phyloP scores from a whole-genome alignment of 1,284 basidiomycete species.

The Cystobasidium slooffiae region DNA sequence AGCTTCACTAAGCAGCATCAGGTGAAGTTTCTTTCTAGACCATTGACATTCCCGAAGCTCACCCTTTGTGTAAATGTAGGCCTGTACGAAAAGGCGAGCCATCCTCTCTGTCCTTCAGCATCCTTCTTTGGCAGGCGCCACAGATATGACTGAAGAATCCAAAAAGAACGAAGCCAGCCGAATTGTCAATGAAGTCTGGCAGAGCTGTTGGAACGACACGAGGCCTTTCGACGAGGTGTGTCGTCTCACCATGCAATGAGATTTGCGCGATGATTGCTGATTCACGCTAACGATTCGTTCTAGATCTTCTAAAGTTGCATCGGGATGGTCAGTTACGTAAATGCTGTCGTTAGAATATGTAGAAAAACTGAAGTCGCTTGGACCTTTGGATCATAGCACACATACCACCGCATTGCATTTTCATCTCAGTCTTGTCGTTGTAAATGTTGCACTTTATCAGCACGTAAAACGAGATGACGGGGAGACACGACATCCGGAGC shows the following conservation, averaged over 20 bases:
- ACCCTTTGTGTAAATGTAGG: constrained; percentile 60
- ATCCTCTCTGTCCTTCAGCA: constrained; percentile 70
- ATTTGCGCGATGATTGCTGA: neutral
- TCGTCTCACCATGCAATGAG: neutral
- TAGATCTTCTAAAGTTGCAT: constrained; percentile 23
- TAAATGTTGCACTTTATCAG: too few species aligned
- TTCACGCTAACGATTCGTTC: neutral
- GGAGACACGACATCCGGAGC: too few species aligned
- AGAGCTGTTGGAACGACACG: constrained; percentile 93
- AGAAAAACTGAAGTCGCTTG: too few species aligned
- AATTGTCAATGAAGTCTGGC: constrained; percentile 94
- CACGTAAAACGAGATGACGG: too few species aligned
- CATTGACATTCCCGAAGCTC: neutral
- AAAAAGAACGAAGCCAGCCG: constrained; percentile 76
- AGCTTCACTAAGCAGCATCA: constrained; percentile 92
- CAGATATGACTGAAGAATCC: constrained; percentile 59
- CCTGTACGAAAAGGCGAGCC: constrained; percentile 86
- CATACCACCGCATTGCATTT: too few species aligned
- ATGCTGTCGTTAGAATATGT: too few species aligned
- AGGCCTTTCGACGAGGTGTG: constrained; percentile 92
- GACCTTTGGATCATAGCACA: too few species aligned
- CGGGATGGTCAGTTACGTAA: too few species aligned
- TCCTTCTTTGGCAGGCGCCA: constrained; percentile 67
- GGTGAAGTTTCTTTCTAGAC: constrained; percentile 61
- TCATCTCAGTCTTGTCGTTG: too few species aligned